A percentile compares a stretch with the other conserved stretches of the same genome.
Evolutionary conservation across 176 grass and related monocot species (phyloP).

Genomic region (Cenchrus purpureus): DNA sequence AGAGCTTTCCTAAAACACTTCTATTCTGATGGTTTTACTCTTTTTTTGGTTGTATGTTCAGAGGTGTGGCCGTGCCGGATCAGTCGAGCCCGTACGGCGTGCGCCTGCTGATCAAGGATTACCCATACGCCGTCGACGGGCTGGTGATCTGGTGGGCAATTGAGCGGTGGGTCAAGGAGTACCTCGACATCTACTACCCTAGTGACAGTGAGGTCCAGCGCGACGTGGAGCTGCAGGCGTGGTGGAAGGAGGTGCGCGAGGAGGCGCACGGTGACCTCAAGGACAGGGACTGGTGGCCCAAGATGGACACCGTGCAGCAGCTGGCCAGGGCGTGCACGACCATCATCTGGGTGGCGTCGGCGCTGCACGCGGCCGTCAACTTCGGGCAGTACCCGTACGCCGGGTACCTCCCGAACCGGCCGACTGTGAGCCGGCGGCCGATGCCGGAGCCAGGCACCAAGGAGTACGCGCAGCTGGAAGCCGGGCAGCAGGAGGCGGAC

Average conservation of each 20-base stretch:
- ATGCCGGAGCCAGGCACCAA: conserved; percentile 57
- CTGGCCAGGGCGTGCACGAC: conserved; percentile 69
- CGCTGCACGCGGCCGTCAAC: conserved; percentile 81
- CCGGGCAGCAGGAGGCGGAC: conserved; percentile 52
- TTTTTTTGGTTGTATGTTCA: background rate
- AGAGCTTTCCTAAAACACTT: background rate
- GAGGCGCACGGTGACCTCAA: conserved; percentile 77
- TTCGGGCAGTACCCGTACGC: conserved; percentile 85
- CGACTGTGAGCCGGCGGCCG: conserved; percentile 58
- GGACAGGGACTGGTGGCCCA: conserved; percentile 72
- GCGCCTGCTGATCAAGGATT: conserved; percentile 78
- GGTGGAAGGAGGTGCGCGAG: conserved; percentile 91
- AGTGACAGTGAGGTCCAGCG: conserved; percentile 40
- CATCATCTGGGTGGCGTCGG: conserved; percentile 81
- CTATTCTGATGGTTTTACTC: background rate
- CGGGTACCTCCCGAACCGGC: conserved; percentile 75
- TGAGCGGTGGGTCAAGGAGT: conserved; percentile 67
- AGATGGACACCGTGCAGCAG: conserved; percentile 63
- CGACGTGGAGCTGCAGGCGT: conserved; percentile 70
- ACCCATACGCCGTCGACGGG: conserved; percentile 74
- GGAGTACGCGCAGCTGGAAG: conserved; percentile 41
- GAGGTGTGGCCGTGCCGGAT: conserved; percentile 46
- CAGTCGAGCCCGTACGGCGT: conserved; percentile 47
- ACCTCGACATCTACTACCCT: conserved; percentile 67
- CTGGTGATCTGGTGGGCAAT: conserved; percentile 75